Evolutionary conservation across 1,284 basidiomycete species (phyloP).

Genomic region (Crepidotus sp.): DNA sequence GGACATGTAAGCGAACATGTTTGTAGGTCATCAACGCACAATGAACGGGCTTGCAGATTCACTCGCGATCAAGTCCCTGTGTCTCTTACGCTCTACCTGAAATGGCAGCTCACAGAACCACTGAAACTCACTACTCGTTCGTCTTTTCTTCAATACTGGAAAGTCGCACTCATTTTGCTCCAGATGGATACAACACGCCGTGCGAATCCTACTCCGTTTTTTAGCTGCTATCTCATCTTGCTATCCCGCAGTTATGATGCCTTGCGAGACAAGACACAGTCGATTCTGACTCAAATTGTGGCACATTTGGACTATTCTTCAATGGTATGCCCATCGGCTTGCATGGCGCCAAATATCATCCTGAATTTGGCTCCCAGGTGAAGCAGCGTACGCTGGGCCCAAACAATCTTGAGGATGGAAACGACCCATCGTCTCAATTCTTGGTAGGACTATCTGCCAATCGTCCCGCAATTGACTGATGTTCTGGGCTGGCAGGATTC

Average conservation of each 20-base stretch:
- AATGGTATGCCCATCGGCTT: constrained; percentile 21
- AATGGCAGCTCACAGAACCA: constrained; percentile 73
- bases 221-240: not conserved
- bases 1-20: constrained; percentile 50
- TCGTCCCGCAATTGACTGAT: not conserved
- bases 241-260: constrained; percentile 49
- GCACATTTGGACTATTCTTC: constrained; percentile 50
- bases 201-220: not conserved
- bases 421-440: constrained; percentile 64
- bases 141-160: not conserved
- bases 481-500: constrained; percentile 43
- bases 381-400: constrained; percentile 72
- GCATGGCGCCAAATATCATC: not conserved
- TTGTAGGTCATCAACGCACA: not conserved
- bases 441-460: constrained; percentile 23
- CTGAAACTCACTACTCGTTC: constrained; percentile 60
- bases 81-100: constrained; percentile 70
- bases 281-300: constrained; percentile 75
- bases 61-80: constrained; percentile 79
- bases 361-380: constrained; percentile 33
- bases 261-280: constrained; percentile 72
- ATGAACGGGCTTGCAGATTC: constrained; percentile 37
- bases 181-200: constrained; percentile 66
- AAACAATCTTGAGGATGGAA: constrained; percentile 60
- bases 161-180: not conserved